Conservation (phyloP, 768 basidiomycete genomes). For the Termitomyces eurrhizus region DNA sequence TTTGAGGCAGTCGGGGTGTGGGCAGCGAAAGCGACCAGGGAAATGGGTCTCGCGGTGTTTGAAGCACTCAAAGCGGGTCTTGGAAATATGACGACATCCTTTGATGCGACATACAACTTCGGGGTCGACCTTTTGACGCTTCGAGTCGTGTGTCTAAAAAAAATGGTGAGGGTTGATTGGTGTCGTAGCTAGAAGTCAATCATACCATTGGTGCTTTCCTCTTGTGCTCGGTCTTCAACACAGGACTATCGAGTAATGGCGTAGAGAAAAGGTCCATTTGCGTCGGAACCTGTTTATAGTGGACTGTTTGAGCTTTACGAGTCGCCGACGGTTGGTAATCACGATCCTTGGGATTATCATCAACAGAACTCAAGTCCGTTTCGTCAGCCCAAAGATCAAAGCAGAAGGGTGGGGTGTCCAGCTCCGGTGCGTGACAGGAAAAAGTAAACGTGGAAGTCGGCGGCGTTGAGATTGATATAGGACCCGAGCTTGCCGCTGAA, state of each 20-base stretch:
- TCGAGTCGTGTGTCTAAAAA: background rate
- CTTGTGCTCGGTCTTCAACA: conserved; percentile 6
- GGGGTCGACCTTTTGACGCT: conserved; percentile 14
- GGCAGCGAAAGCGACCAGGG: conserved; percentile 19
- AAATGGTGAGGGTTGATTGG: background rate
- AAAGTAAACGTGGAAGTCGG: conserved; percentile 4
- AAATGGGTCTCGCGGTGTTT: conserved; percentile 24
- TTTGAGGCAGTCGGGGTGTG: conserved; percentile 14
- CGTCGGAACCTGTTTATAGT: background rate
- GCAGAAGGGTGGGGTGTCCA: background rate
- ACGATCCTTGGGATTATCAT: conserved; percentile 10
- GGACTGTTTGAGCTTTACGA: background rate
- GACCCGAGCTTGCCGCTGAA: conserved; percentile 4
- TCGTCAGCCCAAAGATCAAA: conserved; percentile 8
- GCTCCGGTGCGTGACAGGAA: conserved; percentile 1
- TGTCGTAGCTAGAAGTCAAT: background rate
- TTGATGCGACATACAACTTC: conserved; percentile 18
- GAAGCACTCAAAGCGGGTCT: conserved; percentile 18
- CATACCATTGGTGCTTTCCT: conserved; percentile 8
- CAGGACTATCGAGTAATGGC: background rate
- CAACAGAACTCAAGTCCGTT: background rate
- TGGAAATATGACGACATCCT: conserved; percentile 19
- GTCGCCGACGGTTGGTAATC: conserved; percentile 9
- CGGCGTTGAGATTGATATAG: background rate
- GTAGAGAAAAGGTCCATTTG: background rate